phyloP scores from a whole-genome alignment of 345 rosid species.

The Cardamine chenopodiifolia region DNA sequence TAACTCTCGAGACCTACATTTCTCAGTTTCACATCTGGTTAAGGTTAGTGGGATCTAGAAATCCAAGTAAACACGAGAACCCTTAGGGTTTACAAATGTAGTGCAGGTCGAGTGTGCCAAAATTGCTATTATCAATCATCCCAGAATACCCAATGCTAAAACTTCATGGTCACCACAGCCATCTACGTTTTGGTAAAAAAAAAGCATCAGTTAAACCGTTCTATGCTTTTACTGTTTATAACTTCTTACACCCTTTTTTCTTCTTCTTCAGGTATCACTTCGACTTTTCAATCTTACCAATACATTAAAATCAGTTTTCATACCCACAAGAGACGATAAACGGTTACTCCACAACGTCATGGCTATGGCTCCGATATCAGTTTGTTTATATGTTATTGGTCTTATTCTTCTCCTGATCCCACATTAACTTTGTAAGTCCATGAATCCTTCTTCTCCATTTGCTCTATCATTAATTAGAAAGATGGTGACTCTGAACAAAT shows the following conservation, averaged over 20 bases:
- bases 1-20: constrained; percentile 89
- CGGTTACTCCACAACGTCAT: constrained; percentile 61
- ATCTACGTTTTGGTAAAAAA: constrained; percentile 73
- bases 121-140: constrained; percentile 82
- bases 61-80: not conserved
- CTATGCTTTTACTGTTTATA: not conserved
- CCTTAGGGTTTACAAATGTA: not conserved
- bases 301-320: constrained; percentile 62
- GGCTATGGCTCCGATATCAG: constrained; percentile 59
- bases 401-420: constrained; percentile 79
- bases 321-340: constrained; percentile 70
- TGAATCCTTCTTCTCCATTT: not conserved
- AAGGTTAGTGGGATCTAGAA: constrained; percentile 55
- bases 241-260: not conserved
- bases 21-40: constrained; percentile 97
- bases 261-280: constrained; percentile 60
- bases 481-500: not conserved
- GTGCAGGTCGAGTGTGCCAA: constrained; percentile 71
- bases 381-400: constrained; percentile 54
- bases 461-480: not conserved
- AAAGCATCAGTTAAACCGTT: not conserved
- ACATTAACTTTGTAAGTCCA: constrained; percentile 39
- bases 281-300: constrained; percentile 78
- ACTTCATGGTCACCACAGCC: constrained; percentile 88
- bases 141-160: constrained; percentile 88